These are phyloP conservation scores for Chaetomium globosum DNA, from an alignment of 2,329 filamentous ascomycete species.

Conservation along the genomic window DNA sequence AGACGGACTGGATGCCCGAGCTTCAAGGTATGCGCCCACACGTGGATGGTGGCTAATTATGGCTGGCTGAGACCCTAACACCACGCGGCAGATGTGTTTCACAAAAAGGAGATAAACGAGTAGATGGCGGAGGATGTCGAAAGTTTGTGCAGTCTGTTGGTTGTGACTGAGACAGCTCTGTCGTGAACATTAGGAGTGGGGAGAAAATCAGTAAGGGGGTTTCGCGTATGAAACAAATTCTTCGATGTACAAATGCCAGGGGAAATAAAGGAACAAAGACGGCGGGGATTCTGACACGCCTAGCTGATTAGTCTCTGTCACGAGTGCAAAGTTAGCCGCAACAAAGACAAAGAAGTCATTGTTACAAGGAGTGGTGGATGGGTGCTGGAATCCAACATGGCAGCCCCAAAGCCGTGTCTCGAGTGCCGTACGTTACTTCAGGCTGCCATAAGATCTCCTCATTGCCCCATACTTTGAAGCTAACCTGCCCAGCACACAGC, in stretches of 20 bases:
- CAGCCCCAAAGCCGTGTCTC: not conserved
- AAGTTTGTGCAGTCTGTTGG: not conserved
- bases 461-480: not conserved
- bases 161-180: not conserved
- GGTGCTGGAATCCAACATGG: not conserved
- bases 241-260: not conserved
- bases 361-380: not conserved
- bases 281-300: not conserved
- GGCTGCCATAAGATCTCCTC: not conserved
- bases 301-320: not conserved
- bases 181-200: not conserved
- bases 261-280: conserved; percentile 7
- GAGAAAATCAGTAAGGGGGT: not conserved
- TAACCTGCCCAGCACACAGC: not conserved
- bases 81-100: conserved; percentile 45
- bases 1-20: conserved; percentile 55
- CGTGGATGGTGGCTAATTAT: not conserved
- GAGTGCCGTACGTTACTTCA: too few species aligned
- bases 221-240: not conserved
- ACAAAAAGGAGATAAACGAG: conserved; percentile 51
- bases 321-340: not conserved
- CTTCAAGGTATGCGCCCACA: conserved; percentile 44
- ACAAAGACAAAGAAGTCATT: not conserved
- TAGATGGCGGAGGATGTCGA: conserved; percentile 28
- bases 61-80: conserved; percentile 1